Evolutionary conservation across 2,329 filamentous ascomycete genomes (phyloP), one percentile per base, ranked within the genome.

Genomic region (Cryphonectria japonica): DNA sequence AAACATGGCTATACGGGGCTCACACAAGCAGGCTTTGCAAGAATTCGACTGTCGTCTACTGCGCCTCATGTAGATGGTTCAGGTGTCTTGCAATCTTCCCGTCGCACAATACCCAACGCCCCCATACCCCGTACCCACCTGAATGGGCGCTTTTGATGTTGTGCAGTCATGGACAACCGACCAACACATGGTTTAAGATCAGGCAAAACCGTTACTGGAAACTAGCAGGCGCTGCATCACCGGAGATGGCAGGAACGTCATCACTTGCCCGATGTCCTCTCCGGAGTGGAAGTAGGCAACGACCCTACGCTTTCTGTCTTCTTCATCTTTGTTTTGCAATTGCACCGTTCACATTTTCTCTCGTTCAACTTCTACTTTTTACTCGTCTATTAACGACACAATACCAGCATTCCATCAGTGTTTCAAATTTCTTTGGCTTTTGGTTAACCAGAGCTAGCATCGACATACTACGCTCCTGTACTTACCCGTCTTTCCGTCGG

Each of bases 401-500:
- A 43, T 39, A 66, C n/a, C 50, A 46, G 29, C 65, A 66, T 70
- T 57, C 59, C 66, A 60, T 67, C 54, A 60, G 66, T 67, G 65
- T 60, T 52, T 46, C 68, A 22, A 11, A 29, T 57, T 63, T 57
- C 70, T 54, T 72, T 50, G 22, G 67, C 68, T 52, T 66, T 66
- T 67, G 43, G 29, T n/a, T 50, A 59, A 43, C 22, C 54, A 46
- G 19, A 50, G 66, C 39, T 68, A 72, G 41, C 70, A 70, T 70
- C 62, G 66, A 61, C 61, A 43, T 72, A 70, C 62, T 61, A 64
- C 66, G 19, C 65, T 66, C 54, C 71, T 70, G 71, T 70, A 70
- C 43, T 66, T 52, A 70, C 68, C 68, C 68, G 68, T 68, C 61
- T 54, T 68, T 61, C 68, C 66, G 68, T 62, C 65, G 65, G 71